These are phyloP conservation scores for Penicillium alfredii DNA, from an alignment of 495 filamentous ascomycete genomes.

Conservation along the genomic window DNA sequence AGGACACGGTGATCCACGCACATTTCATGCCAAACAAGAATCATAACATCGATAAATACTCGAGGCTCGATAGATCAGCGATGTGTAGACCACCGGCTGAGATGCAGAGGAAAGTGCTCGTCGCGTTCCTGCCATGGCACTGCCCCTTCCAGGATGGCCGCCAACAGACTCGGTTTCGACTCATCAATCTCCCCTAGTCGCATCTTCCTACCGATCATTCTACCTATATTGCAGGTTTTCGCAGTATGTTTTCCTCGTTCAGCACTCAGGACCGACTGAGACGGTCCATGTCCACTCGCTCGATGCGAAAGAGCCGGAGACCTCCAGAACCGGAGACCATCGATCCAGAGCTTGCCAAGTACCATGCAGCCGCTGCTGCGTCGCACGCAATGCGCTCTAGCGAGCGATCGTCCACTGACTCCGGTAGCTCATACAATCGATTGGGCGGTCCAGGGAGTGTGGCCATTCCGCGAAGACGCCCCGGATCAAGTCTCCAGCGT, in stretches of 20 bases:
- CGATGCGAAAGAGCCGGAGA: constrained; percentile 39
- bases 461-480: constrained; percentile 32
- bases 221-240: constrained; percentile 20
- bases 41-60: too few species aligned
- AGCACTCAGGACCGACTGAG: constrained; percentile 42
- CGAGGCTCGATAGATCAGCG: too few species aligned
- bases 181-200: not conserved
- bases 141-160: too few species aligned
- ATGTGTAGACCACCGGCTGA: too few species aligned
- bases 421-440: constrained; percentile 26
- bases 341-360: constrained; percentile 49
- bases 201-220: constrained; percentile 14
- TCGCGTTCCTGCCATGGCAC: too few species aligned
- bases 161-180: too few species aligned
- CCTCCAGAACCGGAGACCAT: constrained; percentile 35
- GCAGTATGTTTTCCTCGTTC: constrained; percentile 26
- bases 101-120: too few species aligned
- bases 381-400: constrained; percentile 57
- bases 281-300: constrained; percentile 59
- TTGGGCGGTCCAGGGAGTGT: constrained; percentile 32
- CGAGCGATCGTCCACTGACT: constrained; percentile 33
- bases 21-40: too few species aligned
- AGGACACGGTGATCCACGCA: too few species aligned
- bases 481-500: constrained; percentile 9
- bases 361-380: constrained; percentile 65